These are phyloP conservation scores for Yamagishiella unicocca DNA, from an alignment of 139 green algal species.

Conservation along the genomic window DNA sequence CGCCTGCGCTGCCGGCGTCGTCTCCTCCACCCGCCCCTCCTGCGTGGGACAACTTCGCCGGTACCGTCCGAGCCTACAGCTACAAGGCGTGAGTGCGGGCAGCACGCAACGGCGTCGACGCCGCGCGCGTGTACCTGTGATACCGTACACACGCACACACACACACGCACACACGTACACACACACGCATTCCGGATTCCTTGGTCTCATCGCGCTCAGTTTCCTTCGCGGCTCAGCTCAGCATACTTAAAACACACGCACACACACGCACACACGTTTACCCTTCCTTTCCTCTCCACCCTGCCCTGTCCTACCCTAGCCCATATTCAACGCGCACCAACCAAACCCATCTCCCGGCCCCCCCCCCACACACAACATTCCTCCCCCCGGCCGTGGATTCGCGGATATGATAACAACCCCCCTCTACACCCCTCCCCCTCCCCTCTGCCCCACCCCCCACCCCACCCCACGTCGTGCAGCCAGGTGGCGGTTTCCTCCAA, in stretches of 20 bases:
- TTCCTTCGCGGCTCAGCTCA: not conserved
- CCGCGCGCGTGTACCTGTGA: not conserved
- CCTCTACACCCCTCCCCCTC: not conserved
- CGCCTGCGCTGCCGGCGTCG: not conserved
- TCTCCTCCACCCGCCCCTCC: not conserved
- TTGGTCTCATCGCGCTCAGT: not conserved
- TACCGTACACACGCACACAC: not conserved
- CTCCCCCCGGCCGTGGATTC: not conserved
- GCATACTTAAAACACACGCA: not conserved
- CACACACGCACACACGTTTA: not conserved
- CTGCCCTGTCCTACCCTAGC: not conserved
- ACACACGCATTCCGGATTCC: no score
- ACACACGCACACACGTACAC: not conserved
- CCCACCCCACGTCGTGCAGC: not conserved
- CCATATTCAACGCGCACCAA: no score
- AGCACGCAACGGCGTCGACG: not conserved
- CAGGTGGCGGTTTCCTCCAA: slow-evolving; percentile 2
- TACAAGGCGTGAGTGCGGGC: not conserved
- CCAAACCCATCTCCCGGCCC: not conserved
- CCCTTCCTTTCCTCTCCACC: not conserved
- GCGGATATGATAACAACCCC: not conserved
- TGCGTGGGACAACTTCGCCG: not conserved
- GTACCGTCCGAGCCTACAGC: not conserved
- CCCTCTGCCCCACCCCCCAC: not conserved
- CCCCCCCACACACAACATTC: not conserved